Base-by-base conservation (phyloP, 116 monocot species). In the Thalassia testudinum region DNA sequence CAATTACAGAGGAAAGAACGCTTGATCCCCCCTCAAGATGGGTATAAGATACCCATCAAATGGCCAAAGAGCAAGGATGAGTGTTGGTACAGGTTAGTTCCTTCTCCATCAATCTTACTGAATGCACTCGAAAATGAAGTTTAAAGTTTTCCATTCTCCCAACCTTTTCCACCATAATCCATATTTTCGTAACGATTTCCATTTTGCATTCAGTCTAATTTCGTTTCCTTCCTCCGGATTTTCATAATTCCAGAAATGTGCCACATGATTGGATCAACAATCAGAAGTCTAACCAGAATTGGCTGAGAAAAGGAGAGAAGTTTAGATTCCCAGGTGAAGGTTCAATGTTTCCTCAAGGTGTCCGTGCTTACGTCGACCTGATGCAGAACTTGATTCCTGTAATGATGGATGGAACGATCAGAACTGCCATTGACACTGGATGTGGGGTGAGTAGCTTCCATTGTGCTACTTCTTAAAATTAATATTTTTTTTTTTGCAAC, bases 261-360 rank as follows among this genome's bases (percentile, higher is more conserved):
- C 91, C 91, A 12, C 85, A 85, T 57, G 71, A 91, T 43, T 91
- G 91, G 91, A 91, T 91, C 54, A 91, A 91, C 69, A 91, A 57
- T 37, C 61, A 85, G 63, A 91, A 91, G 55, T 81, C 85, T 21
- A 85, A 91, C 69, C 91, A 91, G 64, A 75, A 91, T 54, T 91
- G 91, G 85, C 73, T 91, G 54, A 73, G 58, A 52, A 91, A 91
- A 66, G 85, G 81, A 0, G 85, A 91, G 19, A 81, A 81, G 54
- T 91, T 91, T 52, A 26, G 70, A 22, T 91, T 91, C 60, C 91
- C 91, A 29, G 85, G 91, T 27, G 91, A 85, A 42, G 91, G 91
- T 43, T 81, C 91, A 37, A 85, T 91, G 91, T 91, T 91, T 57
- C 91, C 91, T 16, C 43, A 74, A 58, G 85, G 85, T 26, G 85